phyloP scores from a whole-genome alignment of 257 asterid species.

The Marsdenia floribunda region DNA sequence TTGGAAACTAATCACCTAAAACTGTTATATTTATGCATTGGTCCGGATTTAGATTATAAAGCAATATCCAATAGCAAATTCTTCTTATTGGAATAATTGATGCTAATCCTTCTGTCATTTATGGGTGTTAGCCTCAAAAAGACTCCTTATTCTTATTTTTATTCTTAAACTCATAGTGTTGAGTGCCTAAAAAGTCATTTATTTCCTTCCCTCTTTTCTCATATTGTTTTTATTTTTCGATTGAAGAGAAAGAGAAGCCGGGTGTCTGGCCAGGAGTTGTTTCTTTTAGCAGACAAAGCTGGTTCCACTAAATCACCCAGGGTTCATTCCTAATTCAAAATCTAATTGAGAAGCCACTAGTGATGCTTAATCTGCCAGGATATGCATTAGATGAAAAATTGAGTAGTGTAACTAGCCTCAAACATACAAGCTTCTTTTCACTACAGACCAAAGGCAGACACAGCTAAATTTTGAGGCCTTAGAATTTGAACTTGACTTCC shows the following conservation, averaged over 20 bases:
- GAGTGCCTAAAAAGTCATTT: background rate
- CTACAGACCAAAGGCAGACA: background rate
- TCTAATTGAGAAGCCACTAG: background rate
- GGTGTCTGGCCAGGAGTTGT: no score
- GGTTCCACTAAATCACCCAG: background rate
- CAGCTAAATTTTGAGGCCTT: background rate
- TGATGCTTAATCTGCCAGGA: background rate
- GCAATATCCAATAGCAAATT: background rate
- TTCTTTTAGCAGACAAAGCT: background rate
- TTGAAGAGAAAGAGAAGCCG: background rate
- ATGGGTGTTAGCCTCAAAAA: no score
- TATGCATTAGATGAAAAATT: background rate
- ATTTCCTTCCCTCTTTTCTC: background rate
- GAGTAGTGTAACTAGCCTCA: background rate
- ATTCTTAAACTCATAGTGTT: background rate
- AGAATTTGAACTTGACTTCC: background rate
- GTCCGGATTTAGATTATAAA: background rate
- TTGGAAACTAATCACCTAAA: background rate
- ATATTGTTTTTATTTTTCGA: background rate
- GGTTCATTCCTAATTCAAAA: background rate
- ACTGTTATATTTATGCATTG: background rate
- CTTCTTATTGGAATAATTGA: background rate
- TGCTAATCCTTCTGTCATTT: background rate
- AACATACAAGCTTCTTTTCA: background rate
- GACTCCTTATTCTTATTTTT: background rate